A percentile compares a stretch with the other conserved stretches of the same genome.
Evolutionary conservation across 2,329 filamentous ascomycete genomes (phyloP).

Genomic region (Colletotrichum somersetense): DNA sequence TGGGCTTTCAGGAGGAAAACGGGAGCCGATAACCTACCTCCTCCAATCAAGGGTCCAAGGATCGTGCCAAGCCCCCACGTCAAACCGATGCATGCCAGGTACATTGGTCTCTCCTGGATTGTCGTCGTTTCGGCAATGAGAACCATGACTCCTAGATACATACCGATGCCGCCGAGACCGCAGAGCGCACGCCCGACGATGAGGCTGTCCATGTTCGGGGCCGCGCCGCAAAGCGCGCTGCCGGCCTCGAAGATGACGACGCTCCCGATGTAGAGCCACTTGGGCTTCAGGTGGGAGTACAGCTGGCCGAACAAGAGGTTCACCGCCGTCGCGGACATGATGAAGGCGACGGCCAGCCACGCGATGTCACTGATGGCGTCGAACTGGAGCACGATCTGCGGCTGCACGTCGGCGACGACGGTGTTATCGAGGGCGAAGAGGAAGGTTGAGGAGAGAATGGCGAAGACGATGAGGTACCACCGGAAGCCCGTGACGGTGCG

Average conservation of each 20-base stretch:
- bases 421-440: constrained; percentile 59
- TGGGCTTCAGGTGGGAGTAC: constrained; percentile 51
- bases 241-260: constrained; percentile 55
- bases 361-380: constrained; percentile 52
- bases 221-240: constrained; percentile 55
- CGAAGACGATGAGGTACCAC: constrained; percentile 42
- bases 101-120: constrained; percentile 39
- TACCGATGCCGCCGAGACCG: constrained; percentile 53
- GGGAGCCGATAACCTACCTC: constrained; percentile 37
- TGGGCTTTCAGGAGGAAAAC: neutral
- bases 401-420: constrained; percentile 60
- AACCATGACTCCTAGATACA: constrained; percentile 40
- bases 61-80: constrained; percentile 60
- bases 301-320: constrained; percentile 44
- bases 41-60: constrained; percentile 56
- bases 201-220: constrained; percentile 56
- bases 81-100: constrained; percentile 45
- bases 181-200: constrained; percentile 59
- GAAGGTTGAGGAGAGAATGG: constrained; percentile 44
- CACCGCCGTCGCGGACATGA: constrained; percentile 23
- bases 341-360: constrained; percentile 54
- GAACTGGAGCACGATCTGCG: constrained; percentile 53
- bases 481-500: constrained; percentile 37
- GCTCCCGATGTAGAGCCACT: constrained; percentile 49
- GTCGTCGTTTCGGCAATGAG: constrained; percentile 26